These are phyloP conservation scores for Oleoguttula mirabilis DNA, from an alignment of 495 filamentous ascomycete species.

Conservation along the genomic window DNA sequence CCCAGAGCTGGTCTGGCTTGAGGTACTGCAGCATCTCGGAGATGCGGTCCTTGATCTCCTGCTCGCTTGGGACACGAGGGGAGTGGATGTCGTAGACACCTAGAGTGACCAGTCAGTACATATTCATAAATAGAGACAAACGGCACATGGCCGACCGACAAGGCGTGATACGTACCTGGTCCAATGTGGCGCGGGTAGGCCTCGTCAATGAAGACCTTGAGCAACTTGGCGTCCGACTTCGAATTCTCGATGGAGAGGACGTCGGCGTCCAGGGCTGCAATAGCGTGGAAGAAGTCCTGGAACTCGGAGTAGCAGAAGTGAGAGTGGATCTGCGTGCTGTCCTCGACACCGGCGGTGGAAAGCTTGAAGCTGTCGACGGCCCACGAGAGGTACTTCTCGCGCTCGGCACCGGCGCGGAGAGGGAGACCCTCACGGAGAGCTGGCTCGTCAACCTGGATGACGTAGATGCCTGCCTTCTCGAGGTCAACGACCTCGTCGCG, in stretches of 20 bases:
- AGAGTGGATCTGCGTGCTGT: constrained; percentile 96
- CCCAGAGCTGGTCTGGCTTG: constrained; percentile 91
- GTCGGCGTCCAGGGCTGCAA: constrained; percentile 93
- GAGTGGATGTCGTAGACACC: constrained; percentile 97
- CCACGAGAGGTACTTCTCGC: constrained; percentile 90
- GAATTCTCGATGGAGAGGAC: constrained; percentile 98
- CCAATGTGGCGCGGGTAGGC: constrained; percentile 95
- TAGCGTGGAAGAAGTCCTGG: constrained; percentile 99
- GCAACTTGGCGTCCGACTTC: constrained; percentile 98
- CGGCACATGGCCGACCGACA: constrained; percentile 35
- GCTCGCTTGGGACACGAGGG: constrained; percentile 83
- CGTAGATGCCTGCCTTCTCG: constrained; percentile 84
- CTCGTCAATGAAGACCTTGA: constrained; percentile 95
- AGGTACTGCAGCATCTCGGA: constrained; percentile 91
- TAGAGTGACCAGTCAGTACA: neutral
- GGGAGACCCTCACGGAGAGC: constrained; percentile 98
- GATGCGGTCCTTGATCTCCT: constrained; percentile 95
- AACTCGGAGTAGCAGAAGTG: constrained; percentile 99
- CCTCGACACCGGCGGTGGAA: constrained; percentile 75
- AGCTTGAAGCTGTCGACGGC: constrained; percentile 95
- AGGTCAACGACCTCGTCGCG: constrained; percentile 97
- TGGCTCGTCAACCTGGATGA: constrained; percentile 99
- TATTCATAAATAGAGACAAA: neutral
- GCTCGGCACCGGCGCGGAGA: constrained; percentile 80
- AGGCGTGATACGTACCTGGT: too few species aligned